These are phyloP conservation scores for Speleostelium caveatum DNA, from an alignment of 78 protist species.

Conservation along the genomic window DNA sequence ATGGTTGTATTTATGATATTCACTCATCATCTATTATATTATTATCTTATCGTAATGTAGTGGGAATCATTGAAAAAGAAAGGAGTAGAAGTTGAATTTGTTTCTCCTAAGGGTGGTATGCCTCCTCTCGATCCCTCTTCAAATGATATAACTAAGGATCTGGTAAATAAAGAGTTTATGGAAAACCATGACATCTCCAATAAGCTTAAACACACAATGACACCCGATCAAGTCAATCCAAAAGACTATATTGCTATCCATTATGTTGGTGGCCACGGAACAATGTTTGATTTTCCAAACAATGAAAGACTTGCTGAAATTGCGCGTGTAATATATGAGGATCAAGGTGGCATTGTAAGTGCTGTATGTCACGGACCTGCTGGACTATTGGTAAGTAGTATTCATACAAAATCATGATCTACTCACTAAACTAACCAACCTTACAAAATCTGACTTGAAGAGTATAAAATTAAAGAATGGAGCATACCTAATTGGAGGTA, in stretches of 20 bases:
- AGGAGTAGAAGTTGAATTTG: conserved; percentile 36
- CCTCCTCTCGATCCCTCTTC: conserved; percentile 33
- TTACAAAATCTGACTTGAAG: too few relatives aligned
- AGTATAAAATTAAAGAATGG: conserved; percentile 41
- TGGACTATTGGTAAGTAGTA: conserved; percentile 45
- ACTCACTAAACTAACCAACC: too few relatives aligned
- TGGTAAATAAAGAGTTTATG: conserved; percentile 15
- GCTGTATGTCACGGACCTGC: conserved; percentile 82
- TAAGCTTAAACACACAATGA: conserved; percentile 18
- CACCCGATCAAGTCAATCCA: conserved; percentile 50
- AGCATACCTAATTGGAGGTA: conserved; percentile 32
- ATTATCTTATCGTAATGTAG: too few relatives aligned
- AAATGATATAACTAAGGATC: conserved; percentile 2
- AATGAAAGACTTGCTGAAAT: neutral
- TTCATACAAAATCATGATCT: too few relatives aligned
- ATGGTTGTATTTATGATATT: too few relatives aligned
- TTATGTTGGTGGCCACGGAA: conserved; percentile 84
- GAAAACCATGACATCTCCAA: conserved; percentile 8
- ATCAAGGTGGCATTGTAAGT: conserved; percentile 28
- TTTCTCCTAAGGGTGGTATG: conserved; percentile 35
- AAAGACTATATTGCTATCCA: conserved; percentile 68
- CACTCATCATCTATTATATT: too few relatives aligned
- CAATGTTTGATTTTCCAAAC: conserved; percentile 56
- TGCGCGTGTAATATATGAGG: conserved; percentile 20
- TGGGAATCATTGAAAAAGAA: conserved; percentile 16